phyloP scores from a whole-genome alignment of 805 yeast species.

The Ogataea pini region DNA sequence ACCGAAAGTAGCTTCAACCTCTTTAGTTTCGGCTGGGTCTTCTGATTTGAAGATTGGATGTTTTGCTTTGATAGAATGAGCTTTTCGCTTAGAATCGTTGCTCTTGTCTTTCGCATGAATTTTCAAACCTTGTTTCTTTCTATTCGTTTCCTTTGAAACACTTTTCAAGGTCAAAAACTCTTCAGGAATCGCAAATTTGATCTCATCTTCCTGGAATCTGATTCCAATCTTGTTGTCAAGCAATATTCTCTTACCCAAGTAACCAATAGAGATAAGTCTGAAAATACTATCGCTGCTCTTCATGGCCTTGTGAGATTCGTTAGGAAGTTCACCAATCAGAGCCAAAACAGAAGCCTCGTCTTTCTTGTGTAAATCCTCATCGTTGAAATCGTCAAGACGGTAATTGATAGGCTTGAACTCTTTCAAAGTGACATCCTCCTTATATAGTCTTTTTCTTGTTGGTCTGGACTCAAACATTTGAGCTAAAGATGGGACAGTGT shows the following conservation, averaged over 20 bases:
- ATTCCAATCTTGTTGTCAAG: slow-evolving; percentile 33
- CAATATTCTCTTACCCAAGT: slow-evolving; percentile 32
- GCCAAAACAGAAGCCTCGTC: slow-evolving; percentile 33
- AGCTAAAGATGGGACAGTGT: slow-evolving; percentile 2
- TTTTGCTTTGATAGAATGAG: background rate
- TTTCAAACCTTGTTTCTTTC: background rate
- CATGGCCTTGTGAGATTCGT: slow-evolving; percentile 27
- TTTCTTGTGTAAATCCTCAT: slow-evolving; percentile 44
- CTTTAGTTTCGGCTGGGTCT: background rate
- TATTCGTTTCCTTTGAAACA: background rate
- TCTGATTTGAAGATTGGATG: slow-evolving; percentile 35
- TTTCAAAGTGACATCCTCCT: slow-evolving; percentile 63
- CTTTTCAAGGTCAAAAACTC: background rate
- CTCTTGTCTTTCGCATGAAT: background rate
- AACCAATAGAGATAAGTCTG: slow-evolving; percentile 38
- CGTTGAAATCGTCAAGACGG: slow-evolving; percentile 62
- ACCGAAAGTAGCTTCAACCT: slow-evolving; percentile 9
- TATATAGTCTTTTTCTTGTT: slow-evolving; percentile 52
- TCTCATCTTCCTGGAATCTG: slow-evolving; percentile 22
- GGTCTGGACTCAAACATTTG: slow-evolving; percentile 38
- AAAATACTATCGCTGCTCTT: slow-evolving; percentile 35
- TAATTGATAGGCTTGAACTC: slow-evolving; percentile 59
- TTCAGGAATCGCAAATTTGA: slow-evolving; percentile 20
- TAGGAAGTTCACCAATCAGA: slow-evolving; percentile 36
- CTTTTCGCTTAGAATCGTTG: background rate